Conservation (phyloP, 2,329 filamentous ascomycete species). For the Thelonectria blattea region DNA sequence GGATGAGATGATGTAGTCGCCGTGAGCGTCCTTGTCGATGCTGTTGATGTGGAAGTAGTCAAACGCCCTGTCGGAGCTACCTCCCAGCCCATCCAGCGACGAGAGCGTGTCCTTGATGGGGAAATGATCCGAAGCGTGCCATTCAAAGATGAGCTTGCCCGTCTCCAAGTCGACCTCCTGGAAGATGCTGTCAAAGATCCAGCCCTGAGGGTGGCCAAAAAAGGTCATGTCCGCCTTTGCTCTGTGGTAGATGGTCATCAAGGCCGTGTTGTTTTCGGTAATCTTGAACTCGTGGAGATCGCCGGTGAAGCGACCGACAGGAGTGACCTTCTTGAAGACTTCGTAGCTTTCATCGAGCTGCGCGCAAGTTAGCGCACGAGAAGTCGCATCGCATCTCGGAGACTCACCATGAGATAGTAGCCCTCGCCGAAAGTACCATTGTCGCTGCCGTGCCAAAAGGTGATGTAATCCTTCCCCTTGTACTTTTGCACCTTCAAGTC, state of each 20-base stretch:
- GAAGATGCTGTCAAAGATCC: constrained; percentile 45
- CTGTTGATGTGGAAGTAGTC: constrained; percentile 66
- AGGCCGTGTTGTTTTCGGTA: constrained; percentile 47
- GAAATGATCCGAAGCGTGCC: constrained; percentile 44
- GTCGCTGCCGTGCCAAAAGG: constrained; percentile 48
- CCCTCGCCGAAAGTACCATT: constrained; percentile 55
- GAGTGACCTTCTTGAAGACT: constrained; percentile 35
- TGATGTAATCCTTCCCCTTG: constrained; percentile 25
- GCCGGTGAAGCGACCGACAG: constrained; percentile 32
- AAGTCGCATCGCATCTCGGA: background rate
- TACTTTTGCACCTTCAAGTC: constrained; percentile 32
- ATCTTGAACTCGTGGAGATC: constrained; percentile 49
- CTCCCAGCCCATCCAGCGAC: constrained; percentile 29
- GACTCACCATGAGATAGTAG: constrained; percentile 52
- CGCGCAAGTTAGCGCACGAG: constrained; percentile 2
- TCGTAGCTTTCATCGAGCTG: constrained; percentile 43
- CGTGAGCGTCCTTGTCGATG: constrained; percentile 55
- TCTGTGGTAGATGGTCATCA: constrained; percentile 48
- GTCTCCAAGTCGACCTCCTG: constrained; percentile 59
- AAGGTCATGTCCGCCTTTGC: constrained; percentile 34
- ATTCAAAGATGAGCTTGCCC: constrained; percentile 56
- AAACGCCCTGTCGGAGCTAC: constrained; percentile 45
- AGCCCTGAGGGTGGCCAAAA: constrained; percentile 32
- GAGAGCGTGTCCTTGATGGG: constrained; percentile 23
- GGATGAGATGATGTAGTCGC: constrained; percentile 62